These are phyloP conservation scores for Shiraia sp. DNA, from an alignment of 2,329 filamentous ascomycete genomes.

Conservation along the genomic window DNA sequence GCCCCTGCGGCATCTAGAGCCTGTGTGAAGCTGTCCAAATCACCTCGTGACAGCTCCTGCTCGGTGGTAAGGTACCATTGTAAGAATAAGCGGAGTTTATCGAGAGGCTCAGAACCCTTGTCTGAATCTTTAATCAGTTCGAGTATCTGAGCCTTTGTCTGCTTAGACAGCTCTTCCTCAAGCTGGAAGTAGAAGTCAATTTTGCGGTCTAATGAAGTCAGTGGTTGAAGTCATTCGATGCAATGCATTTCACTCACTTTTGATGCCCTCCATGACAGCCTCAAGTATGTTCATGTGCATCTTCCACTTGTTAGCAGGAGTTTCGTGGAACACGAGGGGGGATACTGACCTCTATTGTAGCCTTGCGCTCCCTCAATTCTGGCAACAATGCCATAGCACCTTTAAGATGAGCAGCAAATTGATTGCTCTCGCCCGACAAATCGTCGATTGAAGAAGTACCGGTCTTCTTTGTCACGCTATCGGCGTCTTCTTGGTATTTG, in stretches of 20 bases:
- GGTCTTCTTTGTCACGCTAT: slow-evolving; percentile 92
- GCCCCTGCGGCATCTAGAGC: slow-evolving; percentile 75
- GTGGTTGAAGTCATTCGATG: slow-evolving; percentile 1
- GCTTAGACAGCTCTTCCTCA: slow-evolving; percentile 90
- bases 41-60: slow-evolving; percentile 77
- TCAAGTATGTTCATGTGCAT: slow-evolving; percentile 99
- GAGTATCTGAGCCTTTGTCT: slow-evolving; percentile 84
- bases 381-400: slow-evolving; percentile 91
- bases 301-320: slow-evolving; percentile 60
- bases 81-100: slow-evolving; percentile 92
- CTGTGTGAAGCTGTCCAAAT: slow-evolving; percentile 86
- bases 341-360: slow-evolving; percentile 55
- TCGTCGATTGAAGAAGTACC: slow-evolving; percentile 92
- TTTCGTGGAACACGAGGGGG: neutral
- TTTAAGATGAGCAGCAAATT: slow-evolving; percentile 92
- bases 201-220: slow-evolving; percentile 66
- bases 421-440: slow-evolving; percentile 83
- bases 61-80: slow-evolving; percentile 93
- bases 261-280: slow-evolving; percentile 78
- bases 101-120: slow-evolving; percentile 81
- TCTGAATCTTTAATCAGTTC: slow-evolving; percentile 80
- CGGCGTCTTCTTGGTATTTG: slow-evolving; percentile 93
- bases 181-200: slow-evolving; percentile 95
- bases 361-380: slow-evolving; percentile 89
- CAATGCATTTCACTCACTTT: slow-evolving; percentile 45